Conservation (phyloP, 192 early-diverging fungal species). For the Coemansia sp. region DNA sequence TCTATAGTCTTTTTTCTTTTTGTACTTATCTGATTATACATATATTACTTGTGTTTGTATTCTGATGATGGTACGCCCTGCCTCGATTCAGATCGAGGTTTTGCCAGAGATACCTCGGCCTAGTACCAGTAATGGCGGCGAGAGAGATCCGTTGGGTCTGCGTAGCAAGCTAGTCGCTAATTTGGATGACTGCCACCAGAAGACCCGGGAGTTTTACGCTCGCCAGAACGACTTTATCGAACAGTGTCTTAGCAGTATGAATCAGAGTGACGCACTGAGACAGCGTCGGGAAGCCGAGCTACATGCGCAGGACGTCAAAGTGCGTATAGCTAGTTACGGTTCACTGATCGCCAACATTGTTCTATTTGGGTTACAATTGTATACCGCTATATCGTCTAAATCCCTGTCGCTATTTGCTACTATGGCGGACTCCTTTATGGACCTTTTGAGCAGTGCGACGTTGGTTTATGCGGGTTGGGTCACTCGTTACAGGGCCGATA, state of each 20-base stretch:
- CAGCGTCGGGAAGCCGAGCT: constrained; percentile 1
- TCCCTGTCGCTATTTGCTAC: constrained; percentile 73
- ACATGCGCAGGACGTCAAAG: constrained; percentile 31
- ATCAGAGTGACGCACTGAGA: constrained; percentile 11
- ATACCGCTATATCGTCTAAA: constrained; percentile 67
- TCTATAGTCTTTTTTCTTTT: background rate
- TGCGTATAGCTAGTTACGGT: constrained; percentile 65
- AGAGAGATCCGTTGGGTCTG: constrained; percentile 23
- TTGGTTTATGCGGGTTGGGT: constrained; percentile 62
- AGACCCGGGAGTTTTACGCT: constrained; percentile 73
- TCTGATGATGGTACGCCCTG: constrained; percentile 2
- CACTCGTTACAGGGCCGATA: constrained; percentile 56
- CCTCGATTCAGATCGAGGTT: constrained; percentile 9
- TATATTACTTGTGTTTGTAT: background rate
- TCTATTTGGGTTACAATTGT: constrained; percentile 63
- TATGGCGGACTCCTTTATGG: constrained; percentile 79
- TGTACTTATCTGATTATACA: background rate
- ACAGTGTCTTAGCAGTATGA: constrained; percentile 58
- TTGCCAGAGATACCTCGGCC: background rate
- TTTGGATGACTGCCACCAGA: constrained; percentile 8
- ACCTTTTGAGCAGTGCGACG: constrained; percentile 62
- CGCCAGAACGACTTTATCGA: constrained; percentile 84
- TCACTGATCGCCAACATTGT: constrained; percentile 65
- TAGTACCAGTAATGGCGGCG: background rate
- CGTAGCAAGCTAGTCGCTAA: constrained; percentile 15